Evolutionary conservation across 306 rosid species (phyloP), one percentile per base, ranked within the genome.

Genomic region (Chamaecrista fasciculata): DNA sequence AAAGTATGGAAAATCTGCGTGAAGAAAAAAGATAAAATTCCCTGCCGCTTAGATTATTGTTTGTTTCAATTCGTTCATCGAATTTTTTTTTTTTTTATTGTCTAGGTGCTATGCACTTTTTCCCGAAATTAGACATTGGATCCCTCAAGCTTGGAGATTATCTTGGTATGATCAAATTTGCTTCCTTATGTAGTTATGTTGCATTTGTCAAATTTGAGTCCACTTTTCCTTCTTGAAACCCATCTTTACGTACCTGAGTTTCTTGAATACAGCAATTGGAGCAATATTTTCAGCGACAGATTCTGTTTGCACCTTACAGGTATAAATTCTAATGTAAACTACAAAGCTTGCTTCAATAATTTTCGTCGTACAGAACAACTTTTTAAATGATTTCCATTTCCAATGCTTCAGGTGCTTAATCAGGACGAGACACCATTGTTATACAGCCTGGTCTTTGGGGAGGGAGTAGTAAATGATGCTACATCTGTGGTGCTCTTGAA

Each of bases 401-500:
- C 69, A 2, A 67, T 56, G 74, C 24, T 70, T 78, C 83, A 91
- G 97, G 96, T 91, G 83, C 96, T 91, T 77, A 85, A 91, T 85
- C 97, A 89, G 68, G 97, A 89, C 60, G 92, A 85, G 82, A 91
- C 97, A 52, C 95, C 95, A 29, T 79, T 84, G 34, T 72, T 89
- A 8, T 87, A 91, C 88, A 91, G 97, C 73, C 62, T 94, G 68
- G 99, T 94, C 44, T 95, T 95, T 64, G 99, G 97, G 52, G 99
- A 95, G 49, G 97, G 99, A 0, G 99, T 95, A 3, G 96, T 95
- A 50, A 95, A 95, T 80, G 99, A 95, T 78, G 99, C 99, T 29
- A 95, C 99, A 40, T 89, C 99, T 0, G 84, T 95, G 9, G 99
- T 95, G 67, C 97, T 95, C 78, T 87, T 95, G 78, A 89, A 95